Evolutionary conservation across 78 protist genomes (phyloP), one percentile per base, ranked within the genome.

Genomic region (Diacronema lutheri): DNA sequence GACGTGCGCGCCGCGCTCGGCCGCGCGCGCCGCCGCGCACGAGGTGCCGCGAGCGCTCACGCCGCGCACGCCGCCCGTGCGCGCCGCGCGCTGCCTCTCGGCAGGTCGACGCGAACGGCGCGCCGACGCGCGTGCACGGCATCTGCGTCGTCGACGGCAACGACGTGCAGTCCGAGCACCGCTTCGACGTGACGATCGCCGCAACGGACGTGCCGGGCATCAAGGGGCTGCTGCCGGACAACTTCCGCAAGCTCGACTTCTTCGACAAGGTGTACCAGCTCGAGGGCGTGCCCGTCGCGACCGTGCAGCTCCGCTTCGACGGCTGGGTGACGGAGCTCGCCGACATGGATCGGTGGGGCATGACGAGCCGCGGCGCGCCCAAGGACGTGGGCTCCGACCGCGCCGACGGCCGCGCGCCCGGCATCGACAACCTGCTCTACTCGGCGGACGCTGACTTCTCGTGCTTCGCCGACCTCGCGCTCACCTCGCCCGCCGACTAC

Each of bases 251-350:
- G 88, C 0, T 14, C 33, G 10, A 0, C 44, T 29, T 73, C 60
- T 84, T 84, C 60, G 81, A 84, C 83, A 69, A 31, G 33, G 72
- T 84, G 61, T 84, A 84, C 72, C 40, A 72, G 25, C 72, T 84
- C 40, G 88, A 84, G 50, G 1, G 37, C 26, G 88, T 84, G 19
- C 88, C 88, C 19, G 31, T 84, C 41, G 88, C 81, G 50, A 84
- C 88, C 41, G 88, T 84, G 6, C 88, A 84, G 81, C 16, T 71
- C 19, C 80, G 88, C 69, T 84, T 84, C 72, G 61, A 84, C 81
- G 88, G 88, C 35, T 84, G 88, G 88, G 81, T 84, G 33, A 84
- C 88, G 1, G 88, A 84, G 88, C n/a, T n/a, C n/a, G n/a, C n/a
- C n/a, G n/a, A n/a, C n/a, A n/a, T n/a, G n/a, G n/a, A n/a, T n/a